Evolutionary conservation across 345 rosid genomes (phyloP).

Genomic region (Boechera divaricarpa): DNA sequence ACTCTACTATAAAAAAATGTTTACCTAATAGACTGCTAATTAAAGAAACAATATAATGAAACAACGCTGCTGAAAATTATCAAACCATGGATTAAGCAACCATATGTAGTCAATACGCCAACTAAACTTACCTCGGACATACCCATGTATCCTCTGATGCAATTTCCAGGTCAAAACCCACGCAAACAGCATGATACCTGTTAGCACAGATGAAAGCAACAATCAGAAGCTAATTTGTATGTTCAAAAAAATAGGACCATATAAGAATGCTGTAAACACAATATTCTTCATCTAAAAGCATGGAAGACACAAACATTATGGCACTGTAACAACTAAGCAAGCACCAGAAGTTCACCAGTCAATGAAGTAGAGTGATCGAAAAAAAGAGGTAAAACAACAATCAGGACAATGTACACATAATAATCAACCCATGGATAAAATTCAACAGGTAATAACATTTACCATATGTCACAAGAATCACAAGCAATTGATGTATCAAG

Average conservation of each 20-base stretch:
- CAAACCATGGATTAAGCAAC: slow-evolving; percentile 37
- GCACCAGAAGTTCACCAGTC: slow-evolving; percentile 25
- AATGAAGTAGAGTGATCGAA: slow-evolving; percentile 8
- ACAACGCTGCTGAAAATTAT: background rate
- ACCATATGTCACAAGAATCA: slow-evolving; percentile 97
- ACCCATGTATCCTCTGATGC: slow-evolving; percentile 89
- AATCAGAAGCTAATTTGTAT: slow-evolving; percentile 32
- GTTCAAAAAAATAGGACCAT: slow-evolving; percentile 2
- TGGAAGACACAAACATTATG: slow-evolving; percentile 9
- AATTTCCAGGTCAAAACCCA: slow-evolving; percentile 88
- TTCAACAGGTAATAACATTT: slow-evolving; percentile 40
- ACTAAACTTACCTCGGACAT: slow-evolving; percentile 83
- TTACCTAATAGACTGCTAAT: slow-evolving; percentile 17
- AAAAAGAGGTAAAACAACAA: background rate
- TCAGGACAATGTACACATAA: slow-evolving; percentile 1
- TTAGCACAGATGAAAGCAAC: slow-evolving; percentile 36
- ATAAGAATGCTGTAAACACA: slow-evolving; percentile 11
- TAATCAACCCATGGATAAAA: slow-evolving; percentile 4
- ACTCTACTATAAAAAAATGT: background rate
- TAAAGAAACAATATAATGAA: slow-evolving; percentile 12
- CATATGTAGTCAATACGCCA: slow-evolving; percentile 35
- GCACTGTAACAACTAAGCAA: slow-evolving; percentile 22
- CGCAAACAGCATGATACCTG: slow-evolving; percentile 99
- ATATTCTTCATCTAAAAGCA: background rate
- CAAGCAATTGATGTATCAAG: slow-evolving; percentile 99